phyloP scores from a whole-genome alignment of 106 monocot species.

The Dendrobium catenatum region DNA sequence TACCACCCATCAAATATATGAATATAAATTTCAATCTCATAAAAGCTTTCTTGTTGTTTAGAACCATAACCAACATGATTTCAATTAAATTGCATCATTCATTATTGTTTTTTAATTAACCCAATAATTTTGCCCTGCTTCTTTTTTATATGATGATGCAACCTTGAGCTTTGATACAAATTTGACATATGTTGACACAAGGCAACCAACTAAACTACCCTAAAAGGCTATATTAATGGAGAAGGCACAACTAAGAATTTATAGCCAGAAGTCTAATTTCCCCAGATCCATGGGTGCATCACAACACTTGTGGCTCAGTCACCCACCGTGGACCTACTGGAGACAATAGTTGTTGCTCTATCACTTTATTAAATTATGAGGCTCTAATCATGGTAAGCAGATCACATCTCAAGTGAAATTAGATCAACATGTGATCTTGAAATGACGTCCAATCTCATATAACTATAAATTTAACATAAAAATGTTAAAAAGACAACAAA shows the following conservation, averaged over 20 bases:
- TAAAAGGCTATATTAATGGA: background rate
- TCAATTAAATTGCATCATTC: background rate
- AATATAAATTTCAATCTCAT: background rate
- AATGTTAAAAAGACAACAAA: slow-evolving; percentile 15
- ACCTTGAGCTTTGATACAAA: background rate
- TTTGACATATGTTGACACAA: background rate
- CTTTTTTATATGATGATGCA: background rate
- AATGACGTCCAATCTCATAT: background rate
- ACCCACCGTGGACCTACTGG: background rate
- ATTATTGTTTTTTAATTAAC: background rate
- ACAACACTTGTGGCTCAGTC: background rate
- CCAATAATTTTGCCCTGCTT: too few relatives aligned
- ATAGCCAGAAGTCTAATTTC: too few relatives aligned
- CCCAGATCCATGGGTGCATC: too few relatives aligned
- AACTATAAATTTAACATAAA: background rate
- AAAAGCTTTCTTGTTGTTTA: background rate
- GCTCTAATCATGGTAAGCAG: background rate
- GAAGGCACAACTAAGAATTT: background rate
- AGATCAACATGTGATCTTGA: background rate
- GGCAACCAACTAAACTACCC: background rate
- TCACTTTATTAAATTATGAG: background rate
- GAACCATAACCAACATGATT: background rate
- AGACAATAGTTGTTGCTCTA: background rate
- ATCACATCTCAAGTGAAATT: background rate
- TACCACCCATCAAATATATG: background rate